These are phyloP conservation scores for Stellera chamaejasme DNA, from an alignment of 345 rosid species.

Conservation along the genomic window DNA sequence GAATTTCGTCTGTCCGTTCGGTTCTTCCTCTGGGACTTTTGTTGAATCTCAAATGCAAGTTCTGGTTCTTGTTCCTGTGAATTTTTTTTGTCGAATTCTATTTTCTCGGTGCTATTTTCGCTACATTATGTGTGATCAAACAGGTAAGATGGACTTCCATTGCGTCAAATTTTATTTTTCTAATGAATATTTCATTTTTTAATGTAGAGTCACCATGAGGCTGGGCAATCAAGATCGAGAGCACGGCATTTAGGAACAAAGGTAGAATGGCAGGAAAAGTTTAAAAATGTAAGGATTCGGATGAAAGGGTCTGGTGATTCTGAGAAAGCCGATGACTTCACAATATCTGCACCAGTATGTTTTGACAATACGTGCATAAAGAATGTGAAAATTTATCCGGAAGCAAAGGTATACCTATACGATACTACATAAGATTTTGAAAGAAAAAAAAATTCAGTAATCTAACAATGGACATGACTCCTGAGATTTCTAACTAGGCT, in stretches of 20 bases:
- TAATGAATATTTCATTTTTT: not conserved
- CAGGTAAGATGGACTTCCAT: too few species aligned
- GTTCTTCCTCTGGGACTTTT: too few species aligned
- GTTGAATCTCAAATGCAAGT: too few species aligned
- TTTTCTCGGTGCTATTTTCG: too few species aligned
- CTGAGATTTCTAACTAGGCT: too few species aligned
- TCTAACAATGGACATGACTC: too few species aligned
- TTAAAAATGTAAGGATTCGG: slow-evolving; percentile 58
- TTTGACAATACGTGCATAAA: slow-evolving; percentile 59
- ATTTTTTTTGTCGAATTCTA: too few species aligned
- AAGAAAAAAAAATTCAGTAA: too few species aligned
- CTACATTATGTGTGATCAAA: too few species aligned
- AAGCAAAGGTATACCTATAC: slow-evolving; percentile 49
- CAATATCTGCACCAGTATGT: slow-evolving; percentile 55
- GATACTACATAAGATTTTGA: not conserved
- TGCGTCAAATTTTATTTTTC: too few species aligned
- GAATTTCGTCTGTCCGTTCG: too few species aligned
- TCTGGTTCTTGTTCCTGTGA: too few species aligned
- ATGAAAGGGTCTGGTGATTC: slow-evolving; percentile 55
- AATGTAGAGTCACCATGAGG: slow-evolving; percentile 46
- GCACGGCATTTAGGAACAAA: slow-evolving; percentile 47
- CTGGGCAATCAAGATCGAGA: slow-evolving; percentile 55
- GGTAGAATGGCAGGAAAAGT: slow-evolving; percentile 80
- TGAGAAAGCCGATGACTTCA: slow-evolving; percentile 44
- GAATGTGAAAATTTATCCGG: slow-evolving; percentile 63